Evolutionary conservation across 2,329 filamentous ascomycete genomes (phyloP), one percentile per base, ranked within the genome.

Genomic region (Hyphodiscus sp.): DNA sequence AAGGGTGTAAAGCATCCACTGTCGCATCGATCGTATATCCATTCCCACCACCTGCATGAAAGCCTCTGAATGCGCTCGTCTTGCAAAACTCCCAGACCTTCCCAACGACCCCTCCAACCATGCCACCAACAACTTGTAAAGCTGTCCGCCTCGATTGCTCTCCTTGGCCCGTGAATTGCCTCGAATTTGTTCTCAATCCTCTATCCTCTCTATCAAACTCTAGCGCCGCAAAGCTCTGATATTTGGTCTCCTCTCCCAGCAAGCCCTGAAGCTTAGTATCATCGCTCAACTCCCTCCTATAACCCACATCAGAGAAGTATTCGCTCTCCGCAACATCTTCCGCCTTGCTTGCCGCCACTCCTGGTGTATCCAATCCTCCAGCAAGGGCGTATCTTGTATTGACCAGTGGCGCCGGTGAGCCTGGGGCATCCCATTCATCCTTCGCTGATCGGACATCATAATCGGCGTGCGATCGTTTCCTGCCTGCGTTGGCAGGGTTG

Each of bases 61-160:
- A 96, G 0, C 91, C 91, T 51, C 80, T 79, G 65, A 96, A 95
- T 1, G 58, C 57, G 9, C 79, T 82, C 0, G 74, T 73, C 68
- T 76, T 88, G 73, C 91, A 96, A 63, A 96, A 94, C 61, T 91
- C 81, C 80, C 89, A 91, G 0, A 95, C 83, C 64, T 86, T 92
- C 18, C 89, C 87, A 1, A 87, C 76, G 0, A 86, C 76, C 42
- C 73, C 79, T 18, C 89, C 87, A 1, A 87, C 76, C 0, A 86
- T 76, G 44, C 73, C 78, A 4, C 60, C 56, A 30, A 89, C 60
- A n/a, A 60, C 62, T 45, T 59, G 57, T 30, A 65, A 73, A 5
- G 86, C 79, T 47, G 80, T 70, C 18, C 74, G 73, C 29, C 79
- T 77, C 84, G 82, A 86, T 41, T 76, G 72, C 15, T 69, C 69